phyloP scores from a whole-genome alignment of 108 stramenopile genomes.

The Skeletonema grethae region DNA sequence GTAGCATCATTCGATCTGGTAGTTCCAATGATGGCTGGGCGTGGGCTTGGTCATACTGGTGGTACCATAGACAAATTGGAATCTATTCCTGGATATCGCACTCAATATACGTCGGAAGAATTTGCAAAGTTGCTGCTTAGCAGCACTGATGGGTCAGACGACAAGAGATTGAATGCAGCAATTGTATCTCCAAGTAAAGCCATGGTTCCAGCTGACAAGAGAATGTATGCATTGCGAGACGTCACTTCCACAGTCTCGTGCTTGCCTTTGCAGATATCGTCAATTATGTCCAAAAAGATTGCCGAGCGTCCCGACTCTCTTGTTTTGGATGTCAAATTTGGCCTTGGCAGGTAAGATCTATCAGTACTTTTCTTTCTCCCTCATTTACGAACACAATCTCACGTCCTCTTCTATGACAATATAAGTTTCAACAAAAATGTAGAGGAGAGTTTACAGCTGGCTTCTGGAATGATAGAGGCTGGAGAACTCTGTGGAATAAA shows the following conservation, averaged over 20 bases:
- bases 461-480: conserved; percentile 67
- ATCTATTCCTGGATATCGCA: conserved; percentile 69
- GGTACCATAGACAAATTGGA: conserved; percentile 91
- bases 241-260: conserved; percentile 76
- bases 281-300: conserved; percentile 87
- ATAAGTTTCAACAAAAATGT: conserved; percentile 63
- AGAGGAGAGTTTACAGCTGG: conserved; percentile 63
- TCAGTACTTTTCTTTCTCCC: not conserved
- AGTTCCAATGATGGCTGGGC: conserved; percentile 88
- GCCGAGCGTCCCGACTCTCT: conserved; percentile 80
- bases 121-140: conserved; percentile 55
- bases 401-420: conserved; percentile 35
- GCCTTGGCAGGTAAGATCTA: not conserved
- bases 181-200: conserved; percentile 62
- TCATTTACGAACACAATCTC: not conserved
- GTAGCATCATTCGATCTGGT: conserved; percentile 63
- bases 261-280: conserved; percentile 74
- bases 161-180: conserved; percentile 24
- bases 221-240: conserved; percentile 84
- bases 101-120: conserved; percentile 43
- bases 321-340: conserved; percentile 82
- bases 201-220: conserved; percentile 77
- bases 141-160: not conserved
- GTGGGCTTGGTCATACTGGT: conserved; percentile 86
- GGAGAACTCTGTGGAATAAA: conserved; percentile 71